Conservation (phyloP, 768 basidiomycete genomes). For the Pilatotrama ljubarskyi region DNA sequence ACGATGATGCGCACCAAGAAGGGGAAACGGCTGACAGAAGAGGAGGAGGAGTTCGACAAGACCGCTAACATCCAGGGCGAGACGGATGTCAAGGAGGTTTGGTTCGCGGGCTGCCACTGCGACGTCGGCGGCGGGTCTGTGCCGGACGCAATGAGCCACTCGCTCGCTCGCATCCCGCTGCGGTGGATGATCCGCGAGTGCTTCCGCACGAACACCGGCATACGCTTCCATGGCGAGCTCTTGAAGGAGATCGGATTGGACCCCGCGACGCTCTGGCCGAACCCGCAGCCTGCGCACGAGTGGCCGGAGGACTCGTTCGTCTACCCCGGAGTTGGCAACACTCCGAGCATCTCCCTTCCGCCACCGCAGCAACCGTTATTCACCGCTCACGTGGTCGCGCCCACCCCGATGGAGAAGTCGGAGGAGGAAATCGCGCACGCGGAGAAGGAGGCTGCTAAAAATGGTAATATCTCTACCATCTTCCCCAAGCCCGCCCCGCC, state of each 20-base stretch:
- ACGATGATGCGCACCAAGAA: conserved; percentile 30
- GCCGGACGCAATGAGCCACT: conserved; percentile 52
- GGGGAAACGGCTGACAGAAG: conserved; percentile 29
- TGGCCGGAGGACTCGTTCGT: conserved; percentile 6
- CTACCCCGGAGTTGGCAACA: neutral
- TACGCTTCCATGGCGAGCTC: conserved; percentile 37
- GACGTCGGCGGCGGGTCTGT: conserved; percentile 79
- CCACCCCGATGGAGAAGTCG: conserved; percentile 19
- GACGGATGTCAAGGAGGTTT: conserved; percentile 75
- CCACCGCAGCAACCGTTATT: neutral
- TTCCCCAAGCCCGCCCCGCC: neutral
- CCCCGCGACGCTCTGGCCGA: conserved; percentile 30
- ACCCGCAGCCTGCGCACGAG: conserved; percentile 16
- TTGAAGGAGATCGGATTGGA: conserved; percentile 34
- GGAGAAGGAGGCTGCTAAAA: neutral
- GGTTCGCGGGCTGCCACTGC: conserved; percentile 77
- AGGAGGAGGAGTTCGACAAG: conserved; percentile 42
- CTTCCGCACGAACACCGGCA: conserved; percentile 47
- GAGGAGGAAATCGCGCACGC: neutral
- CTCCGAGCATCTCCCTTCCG: neutral
- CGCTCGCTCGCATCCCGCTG: conserved; percentile 68
- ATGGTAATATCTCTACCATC: neutral
- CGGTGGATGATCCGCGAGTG: conserved; percentile 58
- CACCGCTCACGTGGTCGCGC: conserved; percentile 15
- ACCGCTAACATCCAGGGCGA: conserved; percentile 26